Conservation (phyloP, 805 yeast genomes). For the Candida tallmaniae region DNA sequence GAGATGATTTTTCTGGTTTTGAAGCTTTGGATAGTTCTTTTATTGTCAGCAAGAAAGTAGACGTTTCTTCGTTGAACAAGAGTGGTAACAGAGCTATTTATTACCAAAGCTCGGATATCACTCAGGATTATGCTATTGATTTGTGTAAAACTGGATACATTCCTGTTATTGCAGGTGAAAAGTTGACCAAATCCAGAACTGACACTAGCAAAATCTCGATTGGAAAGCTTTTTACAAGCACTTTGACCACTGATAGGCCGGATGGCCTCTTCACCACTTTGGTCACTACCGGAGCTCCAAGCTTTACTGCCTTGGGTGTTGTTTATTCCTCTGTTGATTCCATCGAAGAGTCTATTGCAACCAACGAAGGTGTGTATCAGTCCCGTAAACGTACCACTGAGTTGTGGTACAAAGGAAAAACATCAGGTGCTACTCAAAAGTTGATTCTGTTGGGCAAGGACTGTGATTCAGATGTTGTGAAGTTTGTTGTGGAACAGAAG, state of each 20-base stretch:
- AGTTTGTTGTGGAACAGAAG: slow-evolving; percentile 76
- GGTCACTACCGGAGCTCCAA: slow-evolving; percentile 63
- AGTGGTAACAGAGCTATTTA: slow-evolving; percentile 30
- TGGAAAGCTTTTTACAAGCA: slow-evolving; percentile 43
- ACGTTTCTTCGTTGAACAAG: slow-evolving; percentile 15
- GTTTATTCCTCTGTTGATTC: slow-evolving; percentile 88
- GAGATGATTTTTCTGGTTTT: slow-evolving; percentile 9
- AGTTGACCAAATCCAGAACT: slow-evolving; percentile 19
- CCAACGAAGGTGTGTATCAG: slow-evolving; percentile 86
- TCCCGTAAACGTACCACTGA: slow-evolving; percentile 77
- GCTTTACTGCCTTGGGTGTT: slow-evolving; percentile 61
- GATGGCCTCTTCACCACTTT: slow-evolving; percentile 86
- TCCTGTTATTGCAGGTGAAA: slow-evolving; percentile 22
- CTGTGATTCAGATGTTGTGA: slow-evolving; percentile 90
- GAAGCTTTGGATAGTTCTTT: slow-evolving; percentile 11
- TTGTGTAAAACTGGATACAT: slow-evolving; percentile 27
- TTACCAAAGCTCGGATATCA: slow-evolving; percentile 9
- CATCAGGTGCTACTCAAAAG: slow-evolving; percentile 93
- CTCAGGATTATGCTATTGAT: slow-evolving; percentile 22
- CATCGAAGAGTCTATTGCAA: slow-evolving; percentile 73
- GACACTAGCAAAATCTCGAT: slow-evolving; percentile 27
- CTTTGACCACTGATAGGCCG: slow-evolving; percentile 71
- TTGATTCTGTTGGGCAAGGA: slow-evolving; percentile 66
- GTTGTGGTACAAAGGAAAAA: slow-evolving; percentile 92
- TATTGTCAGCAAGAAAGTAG: slow-evolving; percentile 17